Conservation (phyloP, 179 eudicot species). For the Beta lomatogona region DNA sequence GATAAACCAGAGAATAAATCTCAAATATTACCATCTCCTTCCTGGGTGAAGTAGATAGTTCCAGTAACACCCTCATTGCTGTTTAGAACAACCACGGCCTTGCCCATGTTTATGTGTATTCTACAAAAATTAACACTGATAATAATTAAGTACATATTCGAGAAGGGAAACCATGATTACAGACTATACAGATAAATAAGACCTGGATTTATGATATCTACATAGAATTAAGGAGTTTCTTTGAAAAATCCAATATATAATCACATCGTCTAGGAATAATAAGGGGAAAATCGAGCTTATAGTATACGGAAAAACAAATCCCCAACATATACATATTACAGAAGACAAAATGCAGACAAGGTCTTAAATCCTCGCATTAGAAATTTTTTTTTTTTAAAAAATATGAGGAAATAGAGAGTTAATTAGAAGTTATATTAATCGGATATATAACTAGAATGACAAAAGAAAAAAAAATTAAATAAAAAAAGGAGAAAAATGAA, state of each 20-base stretch:
- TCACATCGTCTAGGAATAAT: background rate
- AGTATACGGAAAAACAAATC: background rate
- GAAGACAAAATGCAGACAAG: background rate
- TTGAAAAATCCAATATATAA: background rate
- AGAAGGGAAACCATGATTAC: background rate
- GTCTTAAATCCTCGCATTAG: background rate
- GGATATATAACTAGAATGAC: background rate
- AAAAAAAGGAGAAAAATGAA: background rate
- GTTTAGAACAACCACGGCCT: constrained; percentile 82
- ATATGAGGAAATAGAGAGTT: background rate
- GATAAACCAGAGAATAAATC: constrained; percentile 4
- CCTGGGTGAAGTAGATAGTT: constrained; percentile 75
- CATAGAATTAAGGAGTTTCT: too few relatives aligned
- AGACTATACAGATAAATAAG: background rate
- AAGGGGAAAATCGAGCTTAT: background rate
- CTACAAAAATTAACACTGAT: constrained; percentile 34
- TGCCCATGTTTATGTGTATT: constrained; percentile 78
- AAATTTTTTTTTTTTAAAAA: too few relatives aligned
- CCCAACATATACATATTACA: background rate
- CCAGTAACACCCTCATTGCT: constrained; percentile 79
- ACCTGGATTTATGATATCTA: too few relatives aligned
- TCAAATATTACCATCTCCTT: constrained; percentile 68
- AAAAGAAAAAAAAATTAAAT: too few relatives aligned
- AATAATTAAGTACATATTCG: background rate
- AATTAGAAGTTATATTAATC: too few relatives aligned